Base-by-base conservation (phyloP, 2,329 filamentous ascomycete genomes). In the Beauveria bassiana region DNA sequence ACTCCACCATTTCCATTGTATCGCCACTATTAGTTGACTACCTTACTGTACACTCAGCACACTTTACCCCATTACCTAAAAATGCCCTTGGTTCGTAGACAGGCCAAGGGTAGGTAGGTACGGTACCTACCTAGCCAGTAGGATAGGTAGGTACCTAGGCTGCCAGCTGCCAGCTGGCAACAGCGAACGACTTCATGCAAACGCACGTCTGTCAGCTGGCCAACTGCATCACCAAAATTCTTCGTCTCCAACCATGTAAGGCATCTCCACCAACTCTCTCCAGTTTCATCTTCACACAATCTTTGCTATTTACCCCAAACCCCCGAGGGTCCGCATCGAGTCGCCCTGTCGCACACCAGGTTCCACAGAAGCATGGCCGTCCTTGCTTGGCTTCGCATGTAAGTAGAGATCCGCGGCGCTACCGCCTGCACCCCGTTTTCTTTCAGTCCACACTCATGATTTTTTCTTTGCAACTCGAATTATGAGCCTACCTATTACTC, bases 361-460 rank as follows among this genome's bases (percentile, higher is more conserved):
- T 59, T 51, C 56, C 55, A 51, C 56, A 51, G 56, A 59, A 45
- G 34, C 49, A 52, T 53, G 38, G 43, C 38, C 38, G n/a, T 51
- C 26, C 28, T 40, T 53, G 58, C 58, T 60, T 60, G 49, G 57
- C 57, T 54, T 53, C 16, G 26, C 58, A 18, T 34, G 46, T 49
- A 38, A 38, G 5, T 5, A 45, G 10, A 46, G 58, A 60, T 60
- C 49, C 50, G 28, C 50, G 50, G 10, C 58, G 58, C 49, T 54
- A 46, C 40, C 26, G 47, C n/a, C 38, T 45, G 47, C 26, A 47
- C 24, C 57, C 57, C 56, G 38, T 52, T 28, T 16, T 42, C 31
- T 40, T 38, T 14, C 26, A 57, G 46, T 28, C 47, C 38, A 45
- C 57, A 38, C 16, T 38, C 34, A 50, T 51, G 34, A 34, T 43